These are phyloP conservation scores for Centella asiatica DNA, from an alignment of 129 eudicot species.

Conservation along the genomic window DNA sequence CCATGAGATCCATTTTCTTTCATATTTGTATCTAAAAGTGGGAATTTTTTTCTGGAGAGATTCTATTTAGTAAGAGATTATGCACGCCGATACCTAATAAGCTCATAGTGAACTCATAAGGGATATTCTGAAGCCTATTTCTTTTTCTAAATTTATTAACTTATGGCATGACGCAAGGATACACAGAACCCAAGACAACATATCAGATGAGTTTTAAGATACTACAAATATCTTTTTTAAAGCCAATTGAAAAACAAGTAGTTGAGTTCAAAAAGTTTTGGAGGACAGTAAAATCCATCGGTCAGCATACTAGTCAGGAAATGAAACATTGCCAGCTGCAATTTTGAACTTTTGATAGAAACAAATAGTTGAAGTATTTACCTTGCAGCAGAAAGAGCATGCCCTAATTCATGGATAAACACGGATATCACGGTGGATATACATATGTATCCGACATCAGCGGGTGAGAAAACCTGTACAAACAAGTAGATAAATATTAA, in stretches of 20 bases:
- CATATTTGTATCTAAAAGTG: conserved; percentile 8
- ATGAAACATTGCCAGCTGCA: too few species aligned
- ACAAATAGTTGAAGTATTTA: conserved; percentile 20
- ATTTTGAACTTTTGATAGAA: too few species aligned
- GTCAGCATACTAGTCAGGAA: too few species aligned
- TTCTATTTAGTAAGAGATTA: background rate
- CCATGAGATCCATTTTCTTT: conserved; percentile 33
- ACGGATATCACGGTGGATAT: conserved; percentile 56
- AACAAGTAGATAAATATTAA: conserved; percentile 8
- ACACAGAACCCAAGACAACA: background rate
- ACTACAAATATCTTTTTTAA: background rate
- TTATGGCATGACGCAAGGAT: background rate
- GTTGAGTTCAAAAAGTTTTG: too few species aligned
- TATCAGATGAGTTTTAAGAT: background rate
- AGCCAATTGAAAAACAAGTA: background rate
- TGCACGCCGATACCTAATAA: background rate
- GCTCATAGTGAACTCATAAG: background rate
- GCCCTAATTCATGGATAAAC: conserved; percentile 78
- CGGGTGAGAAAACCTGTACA: conserved; percentile 49
- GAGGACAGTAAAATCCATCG: too few species aligned
- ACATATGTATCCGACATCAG: conserved; percentile 54
- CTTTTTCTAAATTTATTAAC: background rate
- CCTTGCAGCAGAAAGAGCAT: conserved; percentile 97
- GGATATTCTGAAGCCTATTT: background rate
- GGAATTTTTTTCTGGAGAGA: background rate